A percentile compares a stretch with the other conserved stretches of the same genome.
Conservation (phyloP, 78 protist genomes). For the Emiliania huxleyi region DNA sequence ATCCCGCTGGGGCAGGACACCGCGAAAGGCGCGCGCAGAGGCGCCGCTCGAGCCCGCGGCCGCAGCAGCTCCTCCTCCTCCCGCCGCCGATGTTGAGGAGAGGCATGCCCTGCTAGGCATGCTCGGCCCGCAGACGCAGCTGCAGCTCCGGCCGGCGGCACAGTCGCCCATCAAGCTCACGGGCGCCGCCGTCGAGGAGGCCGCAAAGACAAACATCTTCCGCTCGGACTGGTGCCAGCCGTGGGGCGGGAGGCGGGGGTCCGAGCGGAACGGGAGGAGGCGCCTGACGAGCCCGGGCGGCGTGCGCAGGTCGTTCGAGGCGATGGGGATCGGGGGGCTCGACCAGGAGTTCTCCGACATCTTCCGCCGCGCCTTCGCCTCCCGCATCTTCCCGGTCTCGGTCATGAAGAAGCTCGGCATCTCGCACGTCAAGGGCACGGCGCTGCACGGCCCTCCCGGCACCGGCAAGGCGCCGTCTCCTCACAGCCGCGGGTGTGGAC, state of each 20-base stretch:
- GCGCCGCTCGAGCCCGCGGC: background rate
- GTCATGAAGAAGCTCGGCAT: slow-evolving; percentile 86
- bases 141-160: slow-evolving; percentile 22
- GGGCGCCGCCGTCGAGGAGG: slow-evolving; percentile 31
- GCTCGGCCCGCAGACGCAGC: slow-evolving; percentile 35
- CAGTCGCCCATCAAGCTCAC: slow-evolving; percentile 40
- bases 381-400: slow-evolving; percentile 87
- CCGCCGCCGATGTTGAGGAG: too few relatives aligned
- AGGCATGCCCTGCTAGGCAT: too few relatives aligned
- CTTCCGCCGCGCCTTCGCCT: slow-evolving; percentile 97
- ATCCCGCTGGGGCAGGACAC: slow-evolving; percentile 34
- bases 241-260: too few relatives aligned
- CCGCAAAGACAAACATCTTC: slow-evolving; percentile 9
- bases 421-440: slow-evolving; percentile 88
- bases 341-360: slow-evolving; percentile 87
- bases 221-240: slow-evolving; percentile 76
- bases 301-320: slow-evolving; percentile 86
- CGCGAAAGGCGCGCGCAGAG: background rate
- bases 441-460: slow-evolving; percentile 33
- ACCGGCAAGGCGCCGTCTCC: too few relatives aligned
- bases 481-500: too few relatives aligned
- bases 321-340: slow-evolving; percentile 91
- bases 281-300: too few relatives aligned
- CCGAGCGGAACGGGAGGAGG: too few relatives aligned
- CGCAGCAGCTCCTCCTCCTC: too few relatives aligned